A percentile compares a stretch with the other conserved stretches of the same genome.
phyloP scores from a whole-genome alignment of 1,139 yeast species.

The Meyerozyma elateridarum region DNA sequence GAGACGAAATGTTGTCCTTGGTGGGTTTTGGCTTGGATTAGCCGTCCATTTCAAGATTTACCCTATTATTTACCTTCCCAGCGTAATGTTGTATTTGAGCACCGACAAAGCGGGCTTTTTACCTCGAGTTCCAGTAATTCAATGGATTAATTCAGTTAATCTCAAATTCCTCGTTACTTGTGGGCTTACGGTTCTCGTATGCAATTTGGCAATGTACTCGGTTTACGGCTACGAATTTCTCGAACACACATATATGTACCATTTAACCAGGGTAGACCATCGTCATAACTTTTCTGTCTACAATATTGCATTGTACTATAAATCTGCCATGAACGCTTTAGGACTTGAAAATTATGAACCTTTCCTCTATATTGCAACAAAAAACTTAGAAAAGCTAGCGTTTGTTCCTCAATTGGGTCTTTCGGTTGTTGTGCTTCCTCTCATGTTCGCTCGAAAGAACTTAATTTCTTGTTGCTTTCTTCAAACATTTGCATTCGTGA shows the following conservation, averaged over 20 bases:
- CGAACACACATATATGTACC: conserved; percentile 79
- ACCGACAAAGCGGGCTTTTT: conserved; percentile 17
- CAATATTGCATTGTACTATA: conserved; percentile 68
- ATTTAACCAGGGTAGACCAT: conserved; percentile 79
- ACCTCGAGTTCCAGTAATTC: conserved; percentile 24
- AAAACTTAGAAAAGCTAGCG: conserved; percentile 47
- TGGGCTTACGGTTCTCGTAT: conserved; percentile 35
- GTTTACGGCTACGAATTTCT: conserved; percentile 73
- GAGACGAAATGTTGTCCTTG: conserved; percentile 28
- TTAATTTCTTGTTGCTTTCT: conserved; percentile 65
- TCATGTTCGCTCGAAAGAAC: conserved; percentile 48
- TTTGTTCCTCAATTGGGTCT: conserved; percentile 77
- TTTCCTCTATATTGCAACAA: conserved; percentile 9
- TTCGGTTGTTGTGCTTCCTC: conserved; percentile 57
- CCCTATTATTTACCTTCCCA: conserved; percentile 77
- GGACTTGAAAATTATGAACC: conserved; percentile 1
- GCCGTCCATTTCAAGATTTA: conserved; percentile 88
- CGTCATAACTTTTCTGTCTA: conserved; percentile 92
- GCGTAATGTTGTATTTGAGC: conserved; percentile 35
- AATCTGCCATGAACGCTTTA: conserved; percentile 35
- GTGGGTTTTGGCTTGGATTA: conserved; percentile 69
- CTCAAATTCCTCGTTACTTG: conserved; percentile 41
- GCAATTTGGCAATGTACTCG: conserved; percentile 57
- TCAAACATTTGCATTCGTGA: conserved; percentile 89
- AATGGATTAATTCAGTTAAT: conserved; percentile 41